Base-by-base conservation (phyloP, 164 flowering plant species). In the Sedum album region DNA sequence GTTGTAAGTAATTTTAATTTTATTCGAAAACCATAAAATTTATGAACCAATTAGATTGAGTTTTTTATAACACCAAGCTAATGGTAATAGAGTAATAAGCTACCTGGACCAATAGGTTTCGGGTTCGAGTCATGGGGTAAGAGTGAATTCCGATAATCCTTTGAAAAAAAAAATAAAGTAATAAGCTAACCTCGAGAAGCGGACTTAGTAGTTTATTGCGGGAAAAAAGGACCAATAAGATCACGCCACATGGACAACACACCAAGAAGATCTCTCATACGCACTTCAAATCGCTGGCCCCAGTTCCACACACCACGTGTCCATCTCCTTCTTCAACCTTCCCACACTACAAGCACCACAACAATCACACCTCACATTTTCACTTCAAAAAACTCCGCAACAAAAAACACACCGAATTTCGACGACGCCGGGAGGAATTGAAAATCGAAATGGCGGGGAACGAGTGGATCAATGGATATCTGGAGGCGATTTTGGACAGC, bases 401-500 rank as follows among this genome's bases (percentile, higher is more conserved):
- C 31, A 6, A 18, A 57, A 28, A 28, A 57, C 60, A 57, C 31
- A 28, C 10, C 53, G 17, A 21, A 18, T 18, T 46, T 5, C 51
- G 51, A 4, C 60, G n/a, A 53, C 13, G 26, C 60, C 41, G 8
- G 20, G 5, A 17, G 18, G 17, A n/a, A 18, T 5, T 4, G 53
- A n/a, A n/a, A n/a, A n/a, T 18, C 28, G 14, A 6, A 23, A 90
- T 88, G 97, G 94, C 95, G 21, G 95, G 90, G 68, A 90, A 90
- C 66, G 97, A 90, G 78, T 90, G 97, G 97, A 90, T 90, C 63
- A 90, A 90, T 70, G 97, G 97, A 65, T 90, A 90, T 69, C 65
- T 90, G 86, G 95, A 90, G 77, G 97, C 97, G 18, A 90, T 90
- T 31, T 67, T 90, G 74, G 88, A 85, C 66, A 83, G 79, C 33